These are phyloP conservation scores for Populus tomentosa DNA, from an alignment of 441 rosid genomes.

Conservation along the genomic window DNA sequence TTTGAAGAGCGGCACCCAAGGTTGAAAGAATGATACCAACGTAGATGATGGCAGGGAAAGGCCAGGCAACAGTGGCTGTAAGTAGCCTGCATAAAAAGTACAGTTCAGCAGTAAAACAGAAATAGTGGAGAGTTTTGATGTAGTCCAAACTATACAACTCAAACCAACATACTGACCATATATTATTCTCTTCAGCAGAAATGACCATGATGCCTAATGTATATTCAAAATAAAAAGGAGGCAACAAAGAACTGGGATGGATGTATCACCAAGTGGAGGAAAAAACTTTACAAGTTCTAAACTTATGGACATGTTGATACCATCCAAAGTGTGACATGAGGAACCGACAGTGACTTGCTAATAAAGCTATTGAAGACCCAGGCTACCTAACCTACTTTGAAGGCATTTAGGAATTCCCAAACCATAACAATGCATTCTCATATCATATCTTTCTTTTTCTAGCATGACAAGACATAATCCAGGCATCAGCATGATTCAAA, in stretches of 20 bases:
- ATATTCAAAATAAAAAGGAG: neutral
- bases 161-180: neutral
- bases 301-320: neutral
- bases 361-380: neutral
- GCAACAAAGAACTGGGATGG: neutral
- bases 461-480: neutral
- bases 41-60: slow-evolving; percentile 79
- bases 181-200: neutral
- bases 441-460: neutral
- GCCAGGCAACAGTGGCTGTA: slow-evolving; percentile 98
- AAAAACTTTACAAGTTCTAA: neutral
- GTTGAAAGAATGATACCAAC: slow-evolving; percentile 97
- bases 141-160: neutral
- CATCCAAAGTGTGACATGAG: neutral
- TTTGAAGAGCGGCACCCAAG: slow-evolving; percentile 98
- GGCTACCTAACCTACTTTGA: neutral
- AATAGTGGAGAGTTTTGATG: neutral
- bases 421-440: neutral
- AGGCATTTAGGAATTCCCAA: neutral
- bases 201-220: neutral
- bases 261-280: neutral
- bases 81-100: slow-evolving; percentile 64
- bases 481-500: neutral
- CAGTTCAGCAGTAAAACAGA: slow-evolving; percentile 15
- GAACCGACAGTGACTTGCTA: neutral